These are phyloP conservation scores for Meyerozyma elateridarum DNA, from an alignment of 1,139 yeast species.

Conservation along the genomic window DNA sequence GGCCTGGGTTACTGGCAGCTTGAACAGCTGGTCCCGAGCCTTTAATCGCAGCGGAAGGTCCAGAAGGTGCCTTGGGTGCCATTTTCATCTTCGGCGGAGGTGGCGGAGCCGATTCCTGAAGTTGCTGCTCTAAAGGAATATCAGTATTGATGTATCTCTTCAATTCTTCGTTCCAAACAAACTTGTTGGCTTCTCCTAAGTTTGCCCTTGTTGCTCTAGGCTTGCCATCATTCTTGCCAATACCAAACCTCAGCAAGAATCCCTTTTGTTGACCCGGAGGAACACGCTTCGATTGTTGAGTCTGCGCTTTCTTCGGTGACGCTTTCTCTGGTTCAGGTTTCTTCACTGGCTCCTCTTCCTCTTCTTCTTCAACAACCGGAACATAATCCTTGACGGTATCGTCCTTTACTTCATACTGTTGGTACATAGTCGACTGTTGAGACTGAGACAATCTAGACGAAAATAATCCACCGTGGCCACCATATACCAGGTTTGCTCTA, in stretches of 20 bases:
- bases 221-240: slow-evolving; percentile 48
- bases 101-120: slow-evolving; percentile 56
- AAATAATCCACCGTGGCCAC: slow-evolving; percentile 29
- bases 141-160: slow-evolving; percentile 83
- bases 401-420: slow-evolving; percentile 45
- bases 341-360: slow-evolving; percentile 33
- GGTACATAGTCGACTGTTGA: slow-evolving; percentile 43
- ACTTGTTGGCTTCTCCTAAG: slow-evolving; percentile 67
- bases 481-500: slow-evolving; percentile 43
- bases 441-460: slow-evolving; percentile 43
- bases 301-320: slow-evolving; percentile 5
- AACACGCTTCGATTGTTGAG: no score
- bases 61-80: slow-evolving; percentile 17
- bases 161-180: slow-evolving; percentile 77
- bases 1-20: slow-evolving; percentile 5
- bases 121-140: slow-evolving; percentile 66
- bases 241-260: slow-evolving; percentile 28
- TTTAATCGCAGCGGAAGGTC: slow-evolving; percentile 8
- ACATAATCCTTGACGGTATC: slow-evolving; percentile 44
- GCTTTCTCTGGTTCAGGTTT: slow-evolving; percentile 12
- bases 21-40: slow-evolving; percentile 5
- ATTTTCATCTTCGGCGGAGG: slow-evolving; percentile 64
- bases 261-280: neutral
- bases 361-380: slow-evolving; percentile 44
- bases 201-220: slow-evolving; percentile 81